Evolutionary conservation across 2,329 filamentous ascomycete genomes (phyloP), one percentile per base, ranked within the genome.

Genomic region (Hymenoscyphus repandus): DNA sequence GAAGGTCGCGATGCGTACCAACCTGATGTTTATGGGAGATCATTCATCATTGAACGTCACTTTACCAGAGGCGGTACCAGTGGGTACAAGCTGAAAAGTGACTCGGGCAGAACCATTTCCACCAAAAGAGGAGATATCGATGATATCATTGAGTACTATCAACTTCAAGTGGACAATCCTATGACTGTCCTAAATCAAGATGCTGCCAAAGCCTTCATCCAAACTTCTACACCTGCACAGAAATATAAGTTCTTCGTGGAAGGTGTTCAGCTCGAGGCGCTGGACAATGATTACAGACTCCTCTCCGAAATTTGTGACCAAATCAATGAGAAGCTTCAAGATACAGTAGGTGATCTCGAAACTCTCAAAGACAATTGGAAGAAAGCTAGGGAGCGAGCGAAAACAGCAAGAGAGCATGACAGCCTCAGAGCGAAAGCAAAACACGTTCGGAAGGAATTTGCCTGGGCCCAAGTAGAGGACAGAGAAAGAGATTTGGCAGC

Each of bases 221-320:
- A 92, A 64, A 81, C 85, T 33, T 92, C 93, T 11, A 87, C 83
- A 2, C 81, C 90, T 0, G 73, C 80, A 3, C 84, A 92, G 53
- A 99, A 99, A 67, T 99, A 97, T 75, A 93, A 89, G 59, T 96
- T 96, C 64, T 99, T 99, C 65, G 80, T 96, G 53, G 90, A 91
- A 61, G 93, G 93, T 22, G 95, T 96, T 0, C 91, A 97, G 62
- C 79, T 99, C 1, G 90, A 97, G 66, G 86, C 92, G 60, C 77
- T 99, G 9, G 90, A 96, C 65, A 85, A 89, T 55, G 93, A 99
- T 64, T 99, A 99, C 68, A 81, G 84, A 52, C 74, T 96, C 51
- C 82, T 96, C 12, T 83, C 86, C 54, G 86, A 95, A 58, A 85
- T 81, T 3, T 75, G 93, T 17, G 87, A 96, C 57, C 80, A 80